Percentiles rank a stretch among this genome's conserved stretches.
phyloP scores from a whole-genome alignment of 2,329 filamentous ascomycete genomes.

The Cordyceps cicadae region DNA sequence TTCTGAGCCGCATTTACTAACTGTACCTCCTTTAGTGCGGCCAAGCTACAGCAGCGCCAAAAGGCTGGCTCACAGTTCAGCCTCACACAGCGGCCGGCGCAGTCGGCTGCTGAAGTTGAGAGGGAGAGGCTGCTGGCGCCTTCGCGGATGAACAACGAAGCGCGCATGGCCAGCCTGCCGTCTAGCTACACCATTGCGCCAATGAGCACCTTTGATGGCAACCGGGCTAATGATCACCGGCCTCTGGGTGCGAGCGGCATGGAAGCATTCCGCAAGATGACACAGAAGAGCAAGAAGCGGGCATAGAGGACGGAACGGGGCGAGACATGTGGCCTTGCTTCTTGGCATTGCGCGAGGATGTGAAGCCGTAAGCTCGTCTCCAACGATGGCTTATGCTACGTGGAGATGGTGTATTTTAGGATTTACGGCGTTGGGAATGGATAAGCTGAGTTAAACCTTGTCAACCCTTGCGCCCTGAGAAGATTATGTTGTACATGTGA shows the following conservation, averaged over 20 bases:
- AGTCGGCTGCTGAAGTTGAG: slow-evolving; percentile 40
- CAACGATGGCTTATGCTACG: background rate
- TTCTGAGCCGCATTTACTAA: background rate
- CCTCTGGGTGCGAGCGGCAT: slow-evolving; percentile 56
- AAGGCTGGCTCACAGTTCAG: slow-evolving; percentile 41
- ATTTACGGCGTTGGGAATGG: background rate
- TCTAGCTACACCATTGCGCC: slow-evolving; percentile 53
- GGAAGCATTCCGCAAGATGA: slow-evolving; percentile 59
- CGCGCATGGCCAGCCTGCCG: slow-evolving; percentile 45
- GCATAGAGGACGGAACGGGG: slow-evolving; percentile 7
- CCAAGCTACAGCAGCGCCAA: slow-evolving; percentile 43
- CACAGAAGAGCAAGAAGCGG: slow-evolving; percentile 52
- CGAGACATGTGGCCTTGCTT: background rate
- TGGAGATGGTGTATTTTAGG: background rate
- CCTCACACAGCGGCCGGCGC: slow-evolving; percentile 40
- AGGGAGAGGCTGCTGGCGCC: slow-evolving; percentile 52
- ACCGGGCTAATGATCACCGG: slow-evolving; percentile 42
- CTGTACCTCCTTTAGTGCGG: slow-evolving; percentile 31
- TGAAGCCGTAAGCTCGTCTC: background rate
- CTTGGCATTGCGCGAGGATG: background rate
- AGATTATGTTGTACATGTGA: too few relatives aligned
- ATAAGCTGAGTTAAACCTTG: background rate
- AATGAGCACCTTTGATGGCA: slow-evolving; percentile 52
- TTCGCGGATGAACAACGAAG: slow-evolving; percentile 46
- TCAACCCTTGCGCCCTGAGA: background rate